Evolutionary conservation across 163 green algal genomes (phyloP), one percentile per base, ranked within the genome.

Genomic region (Chlorella variabilis): DNA sequence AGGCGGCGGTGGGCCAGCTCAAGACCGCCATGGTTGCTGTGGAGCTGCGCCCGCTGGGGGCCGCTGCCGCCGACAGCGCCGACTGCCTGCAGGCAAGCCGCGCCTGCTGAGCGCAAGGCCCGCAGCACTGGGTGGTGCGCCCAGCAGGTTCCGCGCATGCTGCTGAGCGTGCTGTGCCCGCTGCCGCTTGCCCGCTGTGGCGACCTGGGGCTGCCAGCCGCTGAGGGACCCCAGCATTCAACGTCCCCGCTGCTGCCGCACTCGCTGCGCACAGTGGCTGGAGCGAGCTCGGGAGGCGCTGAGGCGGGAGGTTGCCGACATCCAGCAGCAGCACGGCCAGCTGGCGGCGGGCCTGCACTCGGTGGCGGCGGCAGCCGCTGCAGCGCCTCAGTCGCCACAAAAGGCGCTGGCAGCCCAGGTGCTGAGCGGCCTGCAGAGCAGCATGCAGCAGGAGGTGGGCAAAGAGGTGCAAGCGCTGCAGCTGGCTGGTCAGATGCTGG

Each of bases 391-490:
- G 0, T 83, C 65, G 34, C 77, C 77, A 7, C 66, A 61, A 13
- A 77, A 77, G 51, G 66, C 56, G 20, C 45, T 77, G 49, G 77
- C 66, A 1, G 54, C 36, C 5, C 49, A 77, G 77, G 77, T 83
- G 59, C 63, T 82, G 45, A 59, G 45, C 15, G 76, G 63, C 27
- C 48, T 82, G 66, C 77, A 77, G 49, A 27, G 49, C 77, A 67
- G 59, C 51, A 66, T 83, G 77, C 66, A 77, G 51, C 33, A 61
- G 21, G 77, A 83, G 77, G 77, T 83, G 66, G 77, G 77, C 25
- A 41, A n/a, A 17, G 77, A 83, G 65, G 31, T 83, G 51, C 49
- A 61, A n/a, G 77, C 77, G 51, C 77, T 83, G 36, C 66, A 77
- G 66, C 48, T 63, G 49, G 77, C 77, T 23, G 77, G 77, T 29